phyloP scores from a whole-genome alignment of 164 flowering plant genomes.

The Tetracentron sinense region DNA sequence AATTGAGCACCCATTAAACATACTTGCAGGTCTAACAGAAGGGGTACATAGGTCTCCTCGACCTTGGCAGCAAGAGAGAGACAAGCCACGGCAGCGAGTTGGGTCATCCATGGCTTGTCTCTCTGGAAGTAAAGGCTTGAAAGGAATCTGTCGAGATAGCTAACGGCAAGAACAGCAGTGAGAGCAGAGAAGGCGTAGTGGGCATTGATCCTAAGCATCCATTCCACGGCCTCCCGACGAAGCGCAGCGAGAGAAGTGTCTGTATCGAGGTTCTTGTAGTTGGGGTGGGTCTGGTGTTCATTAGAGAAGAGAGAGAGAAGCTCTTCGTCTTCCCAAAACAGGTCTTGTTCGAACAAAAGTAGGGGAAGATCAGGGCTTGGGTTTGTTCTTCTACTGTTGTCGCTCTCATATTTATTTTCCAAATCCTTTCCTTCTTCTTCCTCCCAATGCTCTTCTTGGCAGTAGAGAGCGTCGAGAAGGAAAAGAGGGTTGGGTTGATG shows the following conservation, averaged over 20 bases:
- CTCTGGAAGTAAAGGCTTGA: no score
- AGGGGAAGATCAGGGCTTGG: conserved; percentile 1
- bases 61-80: conserved; percentile 86
- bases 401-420: conserved; percentile 9
- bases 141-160: no score
- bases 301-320: conserved; percentile 43
- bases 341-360: conserved; percentile 37
- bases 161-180: no score
- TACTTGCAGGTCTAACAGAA: conserved; percentile 77
- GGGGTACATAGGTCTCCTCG: conserved; percentile 83
- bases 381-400: not conserved
- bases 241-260: no score
- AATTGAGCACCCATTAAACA: not conserved
- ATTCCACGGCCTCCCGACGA: no score
- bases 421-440: conserved; percentile 13
- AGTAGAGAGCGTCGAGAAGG: conserved; percentile 49
- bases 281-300: no score
- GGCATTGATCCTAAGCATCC: no score
- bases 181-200: no score
- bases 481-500: conserved; percentile 19
- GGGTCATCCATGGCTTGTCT: conserved; percentile 92
- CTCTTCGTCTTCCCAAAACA: conserved; percentile 64
- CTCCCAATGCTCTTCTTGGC: conserved; percentile 50
- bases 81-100: conserved; percentile 79
- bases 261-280: no score